Evolutionary conservation across 345 rosid genomes (phyloP), one percentile per base, ranked within the genome.

Genomic region (Lepidium sativum): DNA sequence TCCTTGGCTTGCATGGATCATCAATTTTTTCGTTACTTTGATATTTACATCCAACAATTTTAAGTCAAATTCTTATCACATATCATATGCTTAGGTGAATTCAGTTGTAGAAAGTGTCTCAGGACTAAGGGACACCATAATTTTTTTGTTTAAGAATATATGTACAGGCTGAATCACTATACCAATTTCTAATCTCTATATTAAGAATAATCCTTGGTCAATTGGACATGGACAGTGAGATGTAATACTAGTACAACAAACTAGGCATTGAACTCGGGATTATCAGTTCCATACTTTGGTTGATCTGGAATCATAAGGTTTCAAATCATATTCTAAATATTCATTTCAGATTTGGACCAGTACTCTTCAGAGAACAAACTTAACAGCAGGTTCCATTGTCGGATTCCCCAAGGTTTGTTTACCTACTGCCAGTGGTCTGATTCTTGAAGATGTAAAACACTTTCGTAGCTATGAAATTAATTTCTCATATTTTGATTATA

Each of bases 321-420:
- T 8, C 34, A 52, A 39, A 21, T 50, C 58, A 29, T 34, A 14
- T 11, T 1, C 17, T 56, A 39, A 21, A 21, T 49, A 49, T 56
- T 6, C 68, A 47, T 35, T 69, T 67, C 71, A 91, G 98, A 91
- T 95, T 65, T 95, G 99, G 98, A 95, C 98, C 45, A 95, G 99
- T 83, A 95, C 99, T n/a, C 80, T 95, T 60, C 98, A 95, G 80
- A 81, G 99, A 70, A 80, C 96, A 20, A 88, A 86, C 73, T 65
- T 85, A 39, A 85, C 98, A 54, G 99, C 97, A 65, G 79, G 83
- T 74, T 86, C 99, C 10, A 86, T 91, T 53, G 83, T 67, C 63
- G 97, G 90, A 70, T 95, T 95, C 53, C 99, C 99, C 16, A 95
- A 95, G 96, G 99, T 95, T 63, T 20, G 54, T 68, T 48, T 50